Conservation (phyloP, 73 alveolate species). For the Tetrahymena elliotti region DNA sequence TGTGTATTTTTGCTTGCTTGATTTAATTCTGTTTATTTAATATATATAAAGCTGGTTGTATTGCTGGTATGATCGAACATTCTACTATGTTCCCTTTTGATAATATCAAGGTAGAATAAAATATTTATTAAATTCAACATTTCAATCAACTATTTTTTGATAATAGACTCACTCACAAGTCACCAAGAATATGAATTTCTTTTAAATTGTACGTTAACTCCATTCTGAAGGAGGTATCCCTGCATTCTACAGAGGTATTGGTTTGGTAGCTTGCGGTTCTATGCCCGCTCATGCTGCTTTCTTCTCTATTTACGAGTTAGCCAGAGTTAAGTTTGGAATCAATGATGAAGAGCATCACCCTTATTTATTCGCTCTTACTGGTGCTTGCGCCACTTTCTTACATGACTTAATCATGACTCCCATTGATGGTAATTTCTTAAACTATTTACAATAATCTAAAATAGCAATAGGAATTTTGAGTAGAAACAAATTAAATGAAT, state of each 20-base stretch:
- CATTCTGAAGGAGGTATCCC: slow-evolving; percentile 61
- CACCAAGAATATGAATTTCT: slow-evolving; percentile 15
- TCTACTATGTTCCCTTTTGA: slow-evolving; percentile 78
- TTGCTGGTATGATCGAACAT: slow-evolving; percentile 87
- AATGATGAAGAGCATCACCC: slow-evolving; percentile 52
- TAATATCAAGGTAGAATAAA: slow-evolving; percentile 51
- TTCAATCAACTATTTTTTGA: background rate
- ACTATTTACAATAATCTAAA: background rate
- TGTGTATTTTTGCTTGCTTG: background rate
- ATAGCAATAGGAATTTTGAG: background rate
- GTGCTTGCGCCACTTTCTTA: slow-evolving; percentile 65
- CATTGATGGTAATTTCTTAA: slow-evolving; percentile 52
- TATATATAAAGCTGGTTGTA: slow-evolving; percentile 63
- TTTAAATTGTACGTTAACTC: slow-evolving; percentile 2
- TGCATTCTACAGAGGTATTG: slow-evolving; percentile 67
- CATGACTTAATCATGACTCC: slow-evolving; percentile 86
- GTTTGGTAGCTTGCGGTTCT: slow-evolving; percentile 77
- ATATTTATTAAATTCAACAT: background rate
- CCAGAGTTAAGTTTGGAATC: background rate
- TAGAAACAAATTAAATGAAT: no score
- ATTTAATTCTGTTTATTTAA: background rate
- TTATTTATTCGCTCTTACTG: slow-evolving; percentile 51
- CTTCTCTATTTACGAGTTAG: slow-evolving; percentile 63
- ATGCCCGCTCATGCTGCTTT: slow-evolving; percentile 89
- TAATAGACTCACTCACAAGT: slow-evolving; percentile 55